These are phyloP conservation scores for Gardenia jasminoides DNA, from an alignment of 257 asterid species.

Conservation along the genomic window DNA sequence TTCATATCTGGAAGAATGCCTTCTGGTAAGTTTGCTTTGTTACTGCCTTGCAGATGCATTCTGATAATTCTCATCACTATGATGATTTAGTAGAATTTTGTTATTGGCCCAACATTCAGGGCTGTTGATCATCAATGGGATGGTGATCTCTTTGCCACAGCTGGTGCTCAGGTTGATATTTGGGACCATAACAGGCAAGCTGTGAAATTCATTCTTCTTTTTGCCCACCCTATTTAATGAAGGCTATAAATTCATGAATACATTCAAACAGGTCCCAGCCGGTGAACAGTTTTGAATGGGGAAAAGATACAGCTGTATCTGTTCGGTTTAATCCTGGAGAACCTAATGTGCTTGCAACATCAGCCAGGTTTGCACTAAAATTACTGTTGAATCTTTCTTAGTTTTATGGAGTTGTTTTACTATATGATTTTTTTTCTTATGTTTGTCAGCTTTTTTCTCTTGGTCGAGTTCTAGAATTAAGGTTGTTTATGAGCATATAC, in stretches of 20 bases:
- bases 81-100: background rate
- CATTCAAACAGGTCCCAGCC: slow-evolving; percentile 83
- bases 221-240: background rate
- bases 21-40: slow-evolving; percentile 54
- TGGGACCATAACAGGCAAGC: slow-evolving; percentile 94
- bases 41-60: background rate
- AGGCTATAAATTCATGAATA: slow-evolving; percentile 15
- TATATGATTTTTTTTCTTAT: background rate
- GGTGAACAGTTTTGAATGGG: slow-evolving; percentile 81
- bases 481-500: background rate
- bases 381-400: background rate
- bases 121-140: slow-evolving; percentile 93
- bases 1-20: slow-evolving; percentile 72
- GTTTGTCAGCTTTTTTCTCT: background rate
- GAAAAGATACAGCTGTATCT: slow-evolving; percentile 64
- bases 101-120: slow-evolving; percentile 36
- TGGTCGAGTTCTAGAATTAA: background rate
- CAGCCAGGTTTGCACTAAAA: slow-evolving; percentile 60
- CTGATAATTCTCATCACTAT: slow-evolving; percentile 10
- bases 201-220: background rate
- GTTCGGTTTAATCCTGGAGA: slow-evolving; percentile 94
- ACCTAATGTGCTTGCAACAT: slow-evolving; percentile 81
- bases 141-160: slow-evolving; percentile 91
- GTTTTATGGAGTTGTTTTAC: background rate
- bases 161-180: slow-evolving; percentile 92